These are phyloP conservation scores for Elsinoe australis DNA, from an alignment of 2,329 filamentous ascomycete genomes.

Conservation along the genomic window DNA sequence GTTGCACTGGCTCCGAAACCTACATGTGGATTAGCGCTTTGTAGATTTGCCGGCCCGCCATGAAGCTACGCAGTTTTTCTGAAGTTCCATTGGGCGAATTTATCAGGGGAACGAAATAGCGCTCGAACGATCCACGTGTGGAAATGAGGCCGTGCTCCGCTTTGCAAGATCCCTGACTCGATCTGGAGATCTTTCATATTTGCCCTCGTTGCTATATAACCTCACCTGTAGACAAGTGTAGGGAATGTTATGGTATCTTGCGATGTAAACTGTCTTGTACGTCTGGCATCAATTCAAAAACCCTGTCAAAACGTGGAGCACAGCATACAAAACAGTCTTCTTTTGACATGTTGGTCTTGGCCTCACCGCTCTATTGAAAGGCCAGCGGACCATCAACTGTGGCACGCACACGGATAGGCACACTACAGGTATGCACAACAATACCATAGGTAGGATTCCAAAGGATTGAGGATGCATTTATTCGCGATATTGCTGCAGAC, in stretches of 20 bases:
- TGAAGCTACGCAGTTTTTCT: not conserved
- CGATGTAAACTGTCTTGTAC: no score
- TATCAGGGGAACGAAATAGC: conserved; percentile 6
- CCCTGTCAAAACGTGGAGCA: no score
- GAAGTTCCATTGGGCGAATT: not conserved
- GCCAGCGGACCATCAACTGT: not conserved
- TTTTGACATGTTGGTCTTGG: no score
- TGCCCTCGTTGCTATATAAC: no score
- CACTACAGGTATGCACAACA: no score
- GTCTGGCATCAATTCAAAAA: no score
- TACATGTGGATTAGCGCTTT: conserved; percentile 1
- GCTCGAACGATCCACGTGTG: conserved; percentile 14
- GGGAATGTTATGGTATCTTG: no score
- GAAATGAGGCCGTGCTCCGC: conserved; percentile 16
- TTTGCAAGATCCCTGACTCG: conserved; percentile 4
- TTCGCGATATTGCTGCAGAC: no score
- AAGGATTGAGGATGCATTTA: no score
- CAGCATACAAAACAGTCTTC: no score
- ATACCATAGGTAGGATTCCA: no score
- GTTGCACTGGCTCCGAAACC: conserved; percentile 8
- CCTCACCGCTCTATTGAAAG: not conserved
- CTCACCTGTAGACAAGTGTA: no score
- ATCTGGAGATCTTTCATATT: not conserved
- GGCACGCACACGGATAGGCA: not conserved
- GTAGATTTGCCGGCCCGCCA: conserved; percentile 8